phyloP scores from a whole-genome alignment of 2,329 filamentous ascomycete genomes.

The Aspergillus spinulosporus region DNA sequence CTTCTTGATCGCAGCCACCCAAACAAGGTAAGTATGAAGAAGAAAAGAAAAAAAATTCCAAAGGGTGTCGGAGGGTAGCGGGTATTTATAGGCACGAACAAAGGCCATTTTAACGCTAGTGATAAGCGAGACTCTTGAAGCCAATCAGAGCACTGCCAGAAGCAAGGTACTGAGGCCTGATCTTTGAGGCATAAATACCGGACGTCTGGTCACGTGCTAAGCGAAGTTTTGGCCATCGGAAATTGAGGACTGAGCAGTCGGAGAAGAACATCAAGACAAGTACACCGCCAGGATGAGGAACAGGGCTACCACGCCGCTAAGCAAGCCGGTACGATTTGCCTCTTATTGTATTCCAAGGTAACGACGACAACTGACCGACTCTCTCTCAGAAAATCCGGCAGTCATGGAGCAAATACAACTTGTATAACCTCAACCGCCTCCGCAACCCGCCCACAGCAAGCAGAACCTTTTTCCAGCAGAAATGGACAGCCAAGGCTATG shows the following conservation, averaged over 20 bases:
- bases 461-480: constrained; percentile 92
- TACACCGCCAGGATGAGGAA: constrained; percentile 44
- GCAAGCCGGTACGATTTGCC: constrained; percentile 35
- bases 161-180: constrained; percentile 8
- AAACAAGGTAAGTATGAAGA: constrained; percentile 57
- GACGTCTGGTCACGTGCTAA: constrained; percentile 29
- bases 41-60: constrained; percentile 41
- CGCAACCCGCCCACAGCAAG: constrained; percentile 46
- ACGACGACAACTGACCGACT: constrained; percentile 1
- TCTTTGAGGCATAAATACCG: constrained; percentile 12
- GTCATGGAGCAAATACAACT: constrained; percentile 96
- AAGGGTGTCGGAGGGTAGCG: constrained; percentile 14
- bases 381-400: constrained; percentile 78
- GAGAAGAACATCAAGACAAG: constrained; percentile 14
- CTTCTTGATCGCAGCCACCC: constrained; percentile 50
- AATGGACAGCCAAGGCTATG: constrained; percentile 86
- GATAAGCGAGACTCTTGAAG: constrained; percentile 29
- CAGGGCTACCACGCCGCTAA: constrained; percentile 45
- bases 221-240: constrained; percentile 36
- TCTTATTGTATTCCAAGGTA: not conserved
- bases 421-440: constrained; percentile 77
- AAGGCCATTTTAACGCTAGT: constrained; percentile 24
- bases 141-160: constrained; percentile 18
- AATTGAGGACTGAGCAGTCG: constrained; percentile 11
- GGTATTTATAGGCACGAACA: constrained; percentile 34